These are phyloP conservation scores for Pochonia chlamydosporia DNA, from an alignment of 2,329 filamentous ascomycete species.

Conservation along the genomic window DNA sequence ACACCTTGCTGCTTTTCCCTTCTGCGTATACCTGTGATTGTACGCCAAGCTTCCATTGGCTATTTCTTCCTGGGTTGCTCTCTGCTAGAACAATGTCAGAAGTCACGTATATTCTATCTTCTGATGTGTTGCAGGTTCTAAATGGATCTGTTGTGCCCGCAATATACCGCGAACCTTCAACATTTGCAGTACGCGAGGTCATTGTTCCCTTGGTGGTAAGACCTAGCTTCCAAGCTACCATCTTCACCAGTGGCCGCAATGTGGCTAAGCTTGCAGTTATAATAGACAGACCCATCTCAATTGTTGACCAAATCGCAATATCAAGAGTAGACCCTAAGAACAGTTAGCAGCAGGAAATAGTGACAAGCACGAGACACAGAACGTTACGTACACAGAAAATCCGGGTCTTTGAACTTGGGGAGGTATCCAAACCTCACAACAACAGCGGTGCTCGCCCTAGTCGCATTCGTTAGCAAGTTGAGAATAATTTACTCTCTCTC, in stretches of 20 bases:
- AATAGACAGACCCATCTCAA: constrained; percentile 42
- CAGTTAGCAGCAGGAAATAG: no score
- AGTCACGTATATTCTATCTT: constrained; percentile 1
- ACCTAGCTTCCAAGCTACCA: constrained; percentile 25
- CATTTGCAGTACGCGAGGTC: background rate
- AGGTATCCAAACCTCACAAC: constrained; percentile 35
- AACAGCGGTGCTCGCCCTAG: constrained; percentile 35
- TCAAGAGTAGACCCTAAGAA: constrained; percentile 30
- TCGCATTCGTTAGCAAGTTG: background rate
- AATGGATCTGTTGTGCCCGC: background rate
- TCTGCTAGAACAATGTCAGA: constrained; percentile 1
- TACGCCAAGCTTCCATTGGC: background rate
- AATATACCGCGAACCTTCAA: background rate
- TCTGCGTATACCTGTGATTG: background rate
- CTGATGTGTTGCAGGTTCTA: background rate
- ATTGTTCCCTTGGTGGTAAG: constrained; percentile 11
- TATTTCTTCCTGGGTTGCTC: background rate
- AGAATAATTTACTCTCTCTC: constrained; percentile 20
- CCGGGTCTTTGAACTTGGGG: constrained; percentile 29
- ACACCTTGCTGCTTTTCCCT: no score
- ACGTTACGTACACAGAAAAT: constrained; percentile 36
- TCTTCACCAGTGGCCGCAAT: constrained; percentile 36
- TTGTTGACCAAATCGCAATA: constrained; percentile 43
- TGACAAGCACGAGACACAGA: no score
- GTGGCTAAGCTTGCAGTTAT: constrained; percentile 42